Evolutionary conservation across 495 filamentous ascomycete genomes (phyloP).

Genomic region (Podospora conica): DNA sequence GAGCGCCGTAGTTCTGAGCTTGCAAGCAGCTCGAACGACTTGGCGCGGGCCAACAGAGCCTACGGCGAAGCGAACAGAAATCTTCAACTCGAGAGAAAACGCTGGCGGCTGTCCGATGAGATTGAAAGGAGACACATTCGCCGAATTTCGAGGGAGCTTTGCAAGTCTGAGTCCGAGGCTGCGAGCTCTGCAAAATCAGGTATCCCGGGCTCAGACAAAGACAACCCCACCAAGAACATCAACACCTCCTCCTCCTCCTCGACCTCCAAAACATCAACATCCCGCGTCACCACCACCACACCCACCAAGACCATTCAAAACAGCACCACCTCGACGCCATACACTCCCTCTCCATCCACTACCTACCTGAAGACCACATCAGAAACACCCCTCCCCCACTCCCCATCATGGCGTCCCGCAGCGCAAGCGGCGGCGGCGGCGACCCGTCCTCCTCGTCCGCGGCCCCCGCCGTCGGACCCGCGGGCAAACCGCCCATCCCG

Average conservation of each 20-base stretch:
- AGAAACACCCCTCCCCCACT: background rate
- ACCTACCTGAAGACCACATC: background rate
- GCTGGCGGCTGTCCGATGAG: too few relatives aligned
- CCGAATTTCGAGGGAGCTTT: background rate
- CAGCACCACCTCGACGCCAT: background rate
- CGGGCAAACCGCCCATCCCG: constrained; percentile 26
- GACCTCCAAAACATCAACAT: background rate
- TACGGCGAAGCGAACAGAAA: too few relatives aligned
- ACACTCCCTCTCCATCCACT: background rate
- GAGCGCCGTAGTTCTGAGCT: too few relatives aligned
- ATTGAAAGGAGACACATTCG: background rate
- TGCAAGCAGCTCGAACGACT: too few relatives aligned
- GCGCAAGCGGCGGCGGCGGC: background rate
- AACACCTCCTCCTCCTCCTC: too few relatives aligned
- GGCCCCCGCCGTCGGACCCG: background rate
- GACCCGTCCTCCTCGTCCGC: background rate
- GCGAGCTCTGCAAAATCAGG: background rate
- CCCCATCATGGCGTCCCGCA: background rate
- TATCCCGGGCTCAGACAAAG: too few relatives aligned
- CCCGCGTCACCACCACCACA: background rate
- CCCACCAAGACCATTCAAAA: background rate
- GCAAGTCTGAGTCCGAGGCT: background rate
- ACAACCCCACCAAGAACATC: background rate
- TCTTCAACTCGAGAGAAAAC: too few relatives aligned
- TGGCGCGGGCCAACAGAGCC: too few relatives aligned